phyloP scores from a whole-genome alignment of 179 eudicot species.

The Vitellaria paradoxa region DNA sequence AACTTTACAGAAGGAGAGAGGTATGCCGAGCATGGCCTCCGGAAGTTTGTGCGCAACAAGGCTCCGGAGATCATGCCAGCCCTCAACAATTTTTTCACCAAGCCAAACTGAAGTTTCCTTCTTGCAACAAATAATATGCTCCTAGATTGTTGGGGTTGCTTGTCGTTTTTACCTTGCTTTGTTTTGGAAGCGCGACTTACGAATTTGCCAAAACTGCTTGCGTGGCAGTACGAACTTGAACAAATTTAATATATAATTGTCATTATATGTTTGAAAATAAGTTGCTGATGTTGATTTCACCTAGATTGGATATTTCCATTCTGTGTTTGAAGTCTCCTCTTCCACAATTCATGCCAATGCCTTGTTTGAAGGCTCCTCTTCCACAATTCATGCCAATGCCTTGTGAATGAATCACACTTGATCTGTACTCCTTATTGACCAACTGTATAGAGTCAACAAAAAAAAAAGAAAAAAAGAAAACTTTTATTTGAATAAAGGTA shows the following conservation, averaged over 20 bases:
- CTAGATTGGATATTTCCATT: background rate
- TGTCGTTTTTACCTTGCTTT: background rate
- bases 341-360: too few species aligned
- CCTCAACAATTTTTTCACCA: conserved; percentile 60
- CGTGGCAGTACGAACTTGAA: background rate
- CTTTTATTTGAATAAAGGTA: too few species aligned
- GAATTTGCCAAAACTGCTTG: background rate
- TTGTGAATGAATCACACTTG: too few species aligned
- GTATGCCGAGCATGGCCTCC: conserved; percentile 58
- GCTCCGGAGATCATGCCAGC: conserved; percentile 79
- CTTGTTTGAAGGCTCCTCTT: too few species aligned
- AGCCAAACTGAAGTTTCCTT: conserved; percentile 31
- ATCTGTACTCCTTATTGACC: too few species aligned
- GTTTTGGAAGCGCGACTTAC: background rate
- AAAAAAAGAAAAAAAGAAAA: too few species aligned
- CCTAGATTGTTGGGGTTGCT: conserved; percentile 3
- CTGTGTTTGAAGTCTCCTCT: too few species aligned
- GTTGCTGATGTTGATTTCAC: background rate
- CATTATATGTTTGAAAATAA: background rate
- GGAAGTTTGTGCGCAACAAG: conserved; percentile 68
- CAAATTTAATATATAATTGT: background rate
- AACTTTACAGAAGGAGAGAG: conserved; percentile 71
- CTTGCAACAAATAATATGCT: conserved; percentile 4
- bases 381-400: too few species aligned
- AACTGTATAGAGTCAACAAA: too few species aligned